These are phyloP conservation scores for Dictyostelium intermedium DNA, from an alignment of 78 protist genomes.

Conservation along the genomic window DNA sequence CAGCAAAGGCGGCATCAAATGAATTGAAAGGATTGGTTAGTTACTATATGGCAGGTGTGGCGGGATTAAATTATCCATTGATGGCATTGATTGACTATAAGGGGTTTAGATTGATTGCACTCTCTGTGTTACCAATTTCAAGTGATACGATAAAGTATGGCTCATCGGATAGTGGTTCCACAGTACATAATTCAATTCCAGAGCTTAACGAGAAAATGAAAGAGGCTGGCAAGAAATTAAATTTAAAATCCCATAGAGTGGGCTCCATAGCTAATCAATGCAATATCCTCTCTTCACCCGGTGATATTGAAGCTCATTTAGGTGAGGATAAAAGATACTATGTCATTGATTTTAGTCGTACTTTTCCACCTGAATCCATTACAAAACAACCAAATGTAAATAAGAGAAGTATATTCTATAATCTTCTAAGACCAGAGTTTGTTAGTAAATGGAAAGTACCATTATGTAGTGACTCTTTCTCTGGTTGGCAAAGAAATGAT, in stretches of 20 bases:
- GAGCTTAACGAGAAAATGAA: slow-evolving; percentile 73
- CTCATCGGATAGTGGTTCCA: slow-evolving; percentile 71
- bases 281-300: slow-evolving; percentile 42
- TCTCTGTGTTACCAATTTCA: slow-evolving; percentile 80
- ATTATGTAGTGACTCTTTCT: slow-evolving; percentile 78
- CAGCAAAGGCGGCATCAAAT: slow-evolving; percentile 80
- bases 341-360: slow-evolving; percentile 84
- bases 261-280: slow-evolving; percentile 18
- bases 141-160: slow-evolving; percentile 78
- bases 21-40: slow-evolving; percentile 81
- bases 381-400: slow-evolving; percentile 34
- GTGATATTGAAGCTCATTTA: slow-evolving; percentile 77
- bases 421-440: slow-evolving; percentile 82
- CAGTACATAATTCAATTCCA: slow-evolving; percentile 4
- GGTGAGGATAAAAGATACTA: slow-evolving; percentile 68
- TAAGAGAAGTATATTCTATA: slow-evolving; percentile 69
- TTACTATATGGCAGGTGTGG: slow-evolving; percentile 52
- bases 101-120: slow-evolving; percentile 82
- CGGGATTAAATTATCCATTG: slow-evolving; percentile 79
- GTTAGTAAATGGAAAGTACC: slow-evolving; percentile 51
- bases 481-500: slow-evolving; percentile 75
- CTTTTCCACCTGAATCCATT: slow-evolving; percentile 84
- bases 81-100: slow-evolving; percentile 85
- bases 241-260: slow-evolving; percentile 61
- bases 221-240: slow-evolving; percentile 58